Base-by-base conservation (phyloP, 331 rosid species). In the Rhamnella rubrinervis region DNA sequence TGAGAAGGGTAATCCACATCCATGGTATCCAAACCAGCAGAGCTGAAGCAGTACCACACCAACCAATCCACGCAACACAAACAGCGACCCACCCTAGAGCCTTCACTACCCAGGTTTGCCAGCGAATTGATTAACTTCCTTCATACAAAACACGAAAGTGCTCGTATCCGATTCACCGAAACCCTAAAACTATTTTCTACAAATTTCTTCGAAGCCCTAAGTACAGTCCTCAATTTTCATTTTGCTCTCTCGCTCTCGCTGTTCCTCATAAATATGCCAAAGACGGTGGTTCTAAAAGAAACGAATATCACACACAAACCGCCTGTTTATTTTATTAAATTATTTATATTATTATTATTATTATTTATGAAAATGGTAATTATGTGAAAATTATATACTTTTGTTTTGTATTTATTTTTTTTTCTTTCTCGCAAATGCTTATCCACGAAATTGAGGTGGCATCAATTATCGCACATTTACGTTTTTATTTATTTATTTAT, bases 31-130 rank as follows among this genome's bases (percentile, higher is more conserved):
- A 77, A 86, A 84, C 84, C 74, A 61, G 73, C 39, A 51, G 77
- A 77, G 75, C 87, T 44, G 14, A 11, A 84, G 74, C 82, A 82
- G 75, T 72, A 79, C 28, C 89, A 82, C 76, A 68, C 61, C 69
- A 83, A 47, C 81, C 77, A 83, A 80, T 79, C 87, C 38, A 49
- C 74, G 77, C 86, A 89, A 71, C 86, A 66, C 71, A 86, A 78
- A 71, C 82, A 88, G 76, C 81, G 80, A 71, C 81, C 59, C 55
- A 81, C 67, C 55, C 84, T 74, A 76, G 81, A 74, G 78, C 67
- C 60, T 65, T 66, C 78, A 74, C 87, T 88, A 80, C 93, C 93
- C 89, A 90, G 97, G 72, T 81, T 85, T 74, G 68, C 73, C 66
- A 51, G 37, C 59, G 31, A 37, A 59, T 12, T 55, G 11, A 57